Conservation (phyloP, 805 yeast genomes). For the Cyberlindnera xishuangbannaensis region DNA sequence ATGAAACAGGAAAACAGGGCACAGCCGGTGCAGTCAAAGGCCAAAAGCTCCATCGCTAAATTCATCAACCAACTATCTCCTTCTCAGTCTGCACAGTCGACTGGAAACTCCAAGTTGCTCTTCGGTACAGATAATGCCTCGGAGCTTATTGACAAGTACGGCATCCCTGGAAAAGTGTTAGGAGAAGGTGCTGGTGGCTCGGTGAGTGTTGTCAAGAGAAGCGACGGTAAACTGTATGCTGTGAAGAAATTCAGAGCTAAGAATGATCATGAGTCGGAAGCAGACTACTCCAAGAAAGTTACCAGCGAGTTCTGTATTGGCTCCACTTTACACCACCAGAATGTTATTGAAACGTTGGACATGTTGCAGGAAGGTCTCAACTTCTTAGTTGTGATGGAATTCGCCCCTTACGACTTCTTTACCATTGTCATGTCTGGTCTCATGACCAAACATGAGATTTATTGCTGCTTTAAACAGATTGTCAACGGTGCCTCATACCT, state of each 20-base stretch:
- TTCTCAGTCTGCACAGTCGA: slow-evolving; percentile 14
- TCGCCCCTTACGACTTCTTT: slow-evolving; percentile 86
- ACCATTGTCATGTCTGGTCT: slow-evolving; percentile 87
- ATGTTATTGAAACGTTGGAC: slow-evolving; percentile 77
- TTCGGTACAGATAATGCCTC: slow-evolving; percentile 35
- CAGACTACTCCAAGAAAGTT: slow-evolving; percentile 72
- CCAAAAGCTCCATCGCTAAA: slow-evolving; percentile 18
- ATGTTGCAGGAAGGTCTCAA: slow-evolving; percentile 61
- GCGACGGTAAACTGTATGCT: slow-evolving; percentile 65
- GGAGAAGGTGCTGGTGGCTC: slow-evolving; percentile 97
- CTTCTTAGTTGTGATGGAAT: slow-evolving; percentile 84
- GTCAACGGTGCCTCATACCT: slow-evolving; percentile 67
- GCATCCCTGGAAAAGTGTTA: slow-evolving; percentile 62
- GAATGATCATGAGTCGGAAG: slow-evolving; percentile 52
- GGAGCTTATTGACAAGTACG: slow-evolving; percentile 56
- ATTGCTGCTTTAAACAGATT: slow-evolving; percentile 81
- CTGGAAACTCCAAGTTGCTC: slow-evolving; percentile 25
- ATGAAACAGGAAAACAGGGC: slow-evolving; percentile 7
- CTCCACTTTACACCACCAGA: slow-evolving; percentile 69
- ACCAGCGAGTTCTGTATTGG: slow-evolving; percentile 81
- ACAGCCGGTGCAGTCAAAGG: slow-evolving; percentile 3
- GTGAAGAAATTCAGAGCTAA: slow-evolving; percentile 79
- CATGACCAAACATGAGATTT: slow-evolving; percentile 63
- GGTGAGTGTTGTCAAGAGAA: slow-evolving; percentile 68
- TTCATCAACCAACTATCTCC: slow-evolving; percentile 21